Conservation (phyloP, 345 rosid species). For the Eucalyptus polyanthemos region DNA sequence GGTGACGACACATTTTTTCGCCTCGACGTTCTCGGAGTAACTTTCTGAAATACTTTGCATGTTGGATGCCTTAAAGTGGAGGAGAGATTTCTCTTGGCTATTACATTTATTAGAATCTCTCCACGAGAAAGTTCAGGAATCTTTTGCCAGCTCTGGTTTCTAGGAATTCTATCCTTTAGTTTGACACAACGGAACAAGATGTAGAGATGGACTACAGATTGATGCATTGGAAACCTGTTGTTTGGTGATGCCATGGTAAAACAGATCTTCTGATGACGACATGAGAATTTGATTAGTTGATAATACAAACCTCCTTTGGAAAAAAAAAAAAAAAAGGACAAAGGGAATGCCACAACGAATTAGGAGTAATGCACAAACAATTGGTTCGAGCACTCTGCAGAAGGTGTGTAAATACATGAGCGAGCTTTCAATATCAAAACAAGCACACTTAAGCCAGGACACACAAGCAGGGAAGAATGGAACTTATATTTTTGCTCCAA, state of each 20-base stretch:
- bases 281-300: neutral
- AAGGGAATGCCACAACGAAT: neutral
- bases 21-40: neutral
- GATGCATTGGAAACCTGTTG: neutral
- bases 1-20: neutral
- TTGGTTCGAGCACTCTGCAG: neutral
- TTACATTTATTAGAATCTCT: neutral
- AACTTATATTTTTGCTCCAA: slow-evolving; percentile 44
- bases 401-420: neutral
- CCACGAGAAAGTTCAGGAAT: neutral
- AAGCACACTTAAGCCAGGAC: neutral
- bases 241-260: neutral
- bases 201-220: neutral
- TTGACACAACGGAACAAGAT: neutral
- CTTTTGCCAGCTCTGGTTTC: neutral
- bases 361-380: neutral
- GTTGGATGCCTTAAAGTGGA: neutral
- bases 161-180: neutral
- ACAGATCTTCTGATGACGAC: neutral
- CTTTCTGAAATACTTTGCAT: neutral
- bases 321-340: neutral
- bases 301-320: neutral
- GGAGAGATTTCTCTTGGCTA: neutral
- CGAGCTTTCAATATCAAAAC: neutral
- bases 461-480: neutral